Evolutionary conservation across 1,284 basidiomycete species (phyloP).

Genomic region (Melampsora americana): DNA sequence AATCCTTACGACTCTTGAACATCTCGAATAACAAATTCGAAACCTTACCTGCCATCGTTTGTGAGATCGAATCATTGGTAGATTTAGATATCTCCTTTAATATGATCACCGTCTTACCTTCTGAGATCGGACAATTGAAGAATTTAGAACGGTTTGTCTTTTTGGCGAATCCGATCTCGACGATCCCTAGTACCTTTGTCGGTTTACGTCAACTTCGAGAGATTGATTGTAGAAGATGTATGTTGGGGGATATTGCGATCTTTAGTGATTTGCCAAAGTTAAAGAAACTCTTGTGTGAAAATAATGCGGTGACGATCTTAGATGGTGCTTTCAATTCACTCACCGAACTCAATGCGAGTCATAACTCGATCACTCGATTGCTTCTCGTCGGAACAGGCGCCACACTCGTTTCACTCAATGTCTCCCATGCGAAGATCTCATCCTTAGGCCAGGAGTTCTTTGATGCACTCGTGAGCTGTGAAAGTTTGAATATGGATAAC

Average conservation of each 20-base stretch:
- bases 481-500: slow-evolving; percentile 71
- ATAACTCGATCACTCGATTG: slow-evolving; percentile 67
- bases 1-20: slow-evolving; percentile 73
- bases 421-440: slow-evolving; percentile 86
- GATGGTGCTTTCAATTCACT: slow-evolving; percentile 55
- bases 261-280: slow-evolving; percentile 70
- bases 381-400: slow-evolving; percentile 52
- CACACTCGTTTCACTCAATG: slow-evolving; percentile 73
- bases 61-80: slow-evolving; percentile 68
- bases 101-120: slow-evolving; percentile 74
- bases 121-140: slow-evolving; percentile 70
- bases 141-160: slow-evolving; percentile 74
- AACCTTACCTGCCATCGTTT: slow-evolving; percentile 72
- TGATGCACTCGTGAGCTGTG: slow-evolving; percentile 69
- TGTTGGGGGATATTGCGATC: slow-evolving; percentile 69
- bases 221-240: slow-evolving; percentile 79
- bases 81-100: slow-evolving; percentile 97
- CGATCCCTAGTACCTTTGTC: slow-evolving; percentile 68
- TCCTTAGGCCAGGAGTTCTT: slow-evolving; percentile 72
- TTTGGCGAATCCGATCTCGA: slow-evolving; percentile 78
- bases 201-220: slow-evolving; percentile 65
- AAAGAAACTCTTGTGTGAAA: slow-evolving; percentile 68
- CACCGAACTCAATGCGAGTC: slow-evolving; percentile 68
- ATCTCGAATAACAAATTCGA: slow-evolving; percentile 96
- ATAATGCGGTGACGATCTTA: slow-evolving; percentile 75